Evolutionary conservation across 2,329 filamentous ascomycete species (phyloP).

Genomic region (Eurotiales sp.): DNA sequence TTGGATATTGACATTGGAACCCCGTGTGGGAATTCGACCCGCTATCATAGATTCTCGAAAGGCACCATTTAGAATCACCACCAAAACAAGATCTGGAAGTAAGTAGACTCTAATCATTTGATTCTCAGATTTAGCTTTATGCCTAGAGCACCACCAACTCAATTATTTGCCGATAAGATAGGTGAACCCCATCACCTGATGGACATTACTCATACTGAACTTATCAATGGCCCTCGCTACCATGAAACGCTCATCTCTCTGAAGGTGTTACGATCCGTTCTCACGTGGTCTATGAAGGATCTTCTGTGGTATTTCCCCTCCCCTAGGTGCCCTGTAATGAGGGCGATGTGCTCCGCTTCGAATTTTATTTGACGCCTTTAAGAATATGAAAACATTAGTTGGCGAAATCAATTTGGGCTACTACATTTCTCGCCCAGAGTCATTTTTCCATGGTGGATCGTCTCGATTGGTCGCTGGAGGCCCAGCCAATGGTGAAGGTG

Average conservation of each 20-base stretch:
- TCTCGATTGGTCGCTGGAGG: background rate
- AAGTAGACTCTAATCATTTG: background rate
- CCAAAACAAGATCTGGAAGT: background rate
- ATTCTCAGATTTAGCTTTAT: too few species aligned
- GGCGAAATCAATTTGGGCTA: constrained; percentile 73
- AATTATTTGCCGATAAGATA: too few species aligned
- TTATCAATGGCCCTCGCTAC: constrained; percentile 25
- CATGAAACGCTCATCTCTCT: constrained; percentile 65
- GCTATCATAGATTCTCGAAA: background rate
- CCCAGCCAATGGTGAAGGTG: background rate
- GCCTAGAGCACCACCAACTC: background rate
- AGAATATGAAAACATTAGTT: constrained; percentile 61
- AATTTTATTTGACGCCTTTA: constrained; percentile 17
- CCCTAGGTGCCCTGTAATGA: too few species aligned
- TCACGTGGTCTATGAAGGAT: constrained; percentile 64
- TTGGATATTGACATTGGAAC: too few species aligned
- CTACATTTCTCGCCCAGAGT: constrained; percentile 36
- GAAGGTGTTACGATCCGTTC: constrained; percentile 65
- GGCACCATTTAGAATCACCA: too few species aligned
- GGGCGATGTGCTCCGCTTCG: too few species aligned
- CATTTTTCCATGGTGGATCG: background rate
- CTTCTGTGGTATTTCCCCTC: constrained; percentile 46
- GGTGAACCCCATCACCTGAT: constrained; percentile 20
- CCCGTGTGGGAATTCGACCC: too few species aligned
- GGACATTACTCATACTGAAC: constrained; percentile 25